Base-by-base conservation (phyloP, 164 flowering plant species). In the Protea cynaroides region DNA sequence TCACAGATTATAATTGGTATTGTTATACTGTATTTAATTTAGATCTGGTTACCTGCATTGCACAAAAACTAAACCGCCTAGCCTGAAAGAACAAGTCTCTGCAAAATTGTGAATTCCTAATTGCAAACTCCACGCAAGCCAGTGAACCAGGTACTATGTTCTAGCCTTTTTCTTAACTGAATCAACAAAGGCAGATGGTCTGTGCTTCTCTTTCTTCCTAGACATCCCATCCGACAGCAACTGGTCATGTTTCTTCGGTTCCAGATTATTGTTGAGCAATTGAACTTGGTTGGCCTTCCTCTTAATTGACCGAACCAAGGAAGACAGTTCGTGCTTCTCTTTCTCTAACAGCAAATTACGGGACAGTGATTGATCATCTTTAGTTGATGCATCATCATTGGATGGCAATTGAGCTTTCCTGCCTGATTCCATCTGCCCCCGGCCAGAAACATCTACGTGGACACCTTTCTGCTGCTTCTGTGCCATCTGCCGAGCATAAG, bases 401-500 rank as follows among this genome's bases (percentile, higher is more conserved):
- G 79, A 49, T 25, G 66, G 44, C 65, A 72, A 43, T 56, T 64
- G 67, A 34, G 66, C 50, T 56, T 36, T 55, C 40, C 29, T 38
- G 10, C 73, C 52, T 17, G 15, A 12, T 22, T 58, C 61, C 47
- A 11, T 29, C 8, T 56, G 19, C 22, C 74, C 76, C 54, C 43
- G 50, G 9, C 29, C 69, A 19, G 4, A 55, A 3, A 24, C 0
- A 23, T 66, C 80, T 47, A 58, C 61, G 8, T 36, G 62, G 8
- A 25, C 70, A 22, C 71, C 77, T 70, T 74, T 83, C 58, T 75
- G 72, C 57, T 80, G 79, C 66, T 76, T 83, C 69, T 71, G 74
- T 36, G 78, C 79, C 47, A 78, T n/a, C 67, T 84, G 91, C 60
- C 91, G 80, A 62, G 71, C 82, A 81, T 84, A 87, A 67, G 86